Base-by-base conservation (phyloP, 805 yeast species). In the Barnettozyma botsteinii region DNA sequence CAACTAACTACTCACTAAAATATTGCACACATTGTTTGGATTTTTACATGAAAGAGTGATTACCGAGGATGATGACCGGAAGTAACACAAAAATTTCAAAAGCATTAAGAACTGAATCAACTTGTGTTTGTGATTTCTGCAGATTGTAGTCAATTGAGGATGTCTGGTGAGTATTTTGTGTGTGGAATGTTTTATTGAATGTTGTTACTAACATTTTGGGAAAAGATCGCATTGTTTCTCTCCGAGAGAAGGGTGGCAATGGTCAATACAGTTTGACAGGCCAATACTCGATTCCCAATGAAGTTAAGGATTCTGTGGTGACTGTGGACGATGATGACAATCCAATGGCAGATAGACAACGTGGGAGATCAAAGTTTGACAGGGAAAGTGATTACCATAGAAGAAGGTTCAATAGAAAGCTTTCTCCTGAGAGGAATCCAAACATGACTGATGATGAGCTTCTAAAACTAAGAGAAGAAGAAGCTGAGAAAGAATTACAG, bases 331-430 rank as follows among this genome's bases (percentile, higher is more conserved):
- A 51, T 10, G 61, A 55, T 12, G 43, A 43, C 11, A 72, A 67
- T 38, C 61, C 51, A 43, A 37, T 33, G 20, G 14, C 25, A 20
- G 49, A 61, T 15, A 51, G 53, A 33, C 49, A 51, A 31, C 44
- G 53, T 15, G 42, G 48, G 6, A 55, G 60, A 38, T 50, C 62
- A 1, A 50, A 60, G 20, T 56, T 49, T 28, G 60, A 62, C 4
- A 60, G 67, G 15, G 78, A 72, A 48, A 61, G 64, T 33, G 72
- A 67, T 5, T 79, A 76, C 52, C 79, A 74, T 35, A 64, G 58
- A 43, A 64, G 67, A 43, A 49, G 68, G 22, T 56, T 57, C 21
- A 57, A 60, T 27, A 43, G 66, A 22, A 54, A 46, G 21, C 41
- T 62, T 7, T 54, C 59, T 0, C 57, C 56, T 6, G 61, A 51